Evolutionary conservation across 2,329 filamentous ascomycete species (phyloP).

Genomic region (Fusarium sp.): DNA sequence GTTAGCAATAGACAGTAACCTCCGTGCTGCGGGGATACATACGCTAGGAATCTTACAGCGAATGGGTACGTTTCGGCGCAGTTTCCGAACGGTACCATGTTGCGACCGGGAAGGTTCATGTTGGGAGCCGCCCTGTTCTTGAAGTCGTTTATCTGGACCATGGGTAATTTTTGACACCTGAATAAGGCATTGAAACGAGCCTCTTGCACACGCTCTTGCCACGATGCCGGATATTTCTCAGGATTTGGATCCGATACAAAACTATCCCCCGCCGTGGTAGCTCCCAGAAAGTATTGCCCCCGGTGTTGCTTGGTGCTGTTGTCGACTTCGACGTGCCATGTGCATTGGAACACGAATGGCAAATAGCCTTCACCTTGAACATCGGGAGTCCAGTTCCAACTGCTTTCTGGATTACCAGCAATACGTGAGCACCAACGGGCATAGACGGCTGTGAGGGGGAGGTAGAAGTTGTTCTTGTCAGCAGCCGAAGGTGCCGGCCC

Average conservation of each 20-base stretch:
- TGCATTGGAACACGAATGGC: constrained; percentile 7
- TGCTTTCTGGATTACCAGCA: background rate
- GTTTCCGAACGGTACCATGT: background rate
- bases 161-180: background rate
- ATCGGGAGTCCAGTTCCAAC: background rate
- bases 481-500: background rate
- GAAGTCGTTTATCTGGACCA: background rate
- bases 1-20: background rate
- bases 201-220: background rate
- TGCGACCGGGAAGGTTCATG: background rate
- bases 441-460: constrained; percentile 5
- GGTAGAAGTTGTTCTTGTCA: constrained; percentile 4
- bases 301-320: background rate
- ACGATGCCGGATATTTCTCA: background rate
- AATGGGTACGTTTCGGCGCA: constrained; percentile 15
- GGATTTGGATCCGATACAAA: background rate
- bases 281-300: background rate
- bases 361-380: background rate
- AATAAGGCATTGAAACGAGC: background rate
- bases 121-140: background rate
- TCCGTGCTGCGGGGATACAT: background rate
- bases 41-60: background rate
- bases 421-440: background rate
- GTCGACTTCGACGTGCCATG: background rate
- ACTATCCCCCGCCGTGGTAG: background rate